These are phyloP conservation scores for Hypomyces perniciosus DNA, from an alignment of 2,329 filamentous ascomycete genomes.

Conservation along the genomic window DNA sequence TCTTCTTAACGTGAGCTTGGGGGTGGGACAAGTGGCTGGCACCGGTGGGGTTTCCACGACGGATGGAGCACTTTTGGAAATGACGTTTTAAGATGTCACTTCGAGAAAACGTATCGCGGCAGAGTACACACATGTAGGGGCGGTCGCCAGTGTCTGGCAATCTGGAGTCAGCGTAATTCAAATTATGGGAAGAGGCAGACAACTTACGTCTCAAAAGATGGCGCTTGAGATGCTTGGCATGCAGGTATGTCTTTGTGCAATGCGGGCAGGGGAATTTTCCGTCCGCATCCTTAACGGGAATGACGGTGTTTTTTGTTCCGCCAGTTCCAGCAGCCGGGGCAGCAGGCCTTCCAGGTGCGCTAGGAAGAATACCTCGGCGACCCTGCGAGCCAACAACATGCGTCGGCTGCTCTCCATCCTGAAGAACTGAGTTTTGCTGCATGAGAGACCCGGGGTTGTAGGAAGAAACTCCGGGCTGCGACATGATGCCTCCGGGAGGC, in stretches of 20 bases:
- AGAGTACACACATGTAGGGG: slow-evolving; percentile 96
- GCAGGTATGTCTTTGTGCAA: slow-evolving; percentile 96
- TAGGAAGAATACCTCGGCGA: slow-evolving; percentile 83
- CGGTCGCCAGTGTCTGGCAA: slow-evolving; percentile 85
- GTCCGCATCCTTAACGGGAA: slow-evolving; percentile 91
- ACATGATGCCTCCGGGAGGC: slow-evolving; percentile 60
- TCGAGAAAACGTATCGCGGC: slow-evolving; percentile 94
- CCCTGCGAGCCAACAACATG: slow-evolving; percentile 96
- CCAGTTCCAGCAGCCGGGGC: slow-evolving; percentile 65
- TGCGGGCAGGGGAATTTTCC: slow-evolving; percentile 98
- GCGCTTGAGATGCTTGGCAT: slow-evolving; percentile 95
- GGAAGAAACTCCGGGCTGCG: slow-evolving; percentile 50
- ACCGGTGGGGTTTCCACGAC: slow-evolving; percentile 90
- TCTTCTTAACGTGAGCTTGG: slow-evolving; percentile 81
- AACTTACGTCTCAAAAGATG: slow-evolving; percentile 92
- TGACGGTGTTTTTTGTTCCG: slow-evolving; percentile 70
- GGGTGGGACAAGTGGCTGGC: slow-evolving; percentile 92
- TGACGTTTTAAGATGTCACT: slow-evolving; percentile 98
- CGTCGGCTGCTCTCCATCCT: slow-evolving; percentile 62
- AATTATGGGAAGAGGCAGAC: background rate
- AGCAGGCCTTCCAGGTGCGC: slow-evolving; percentile 77
- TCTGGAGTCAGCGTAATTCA: slow-evolving; percentile 28
- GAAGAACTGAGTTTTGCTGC: slow-evolving; percentile 49
- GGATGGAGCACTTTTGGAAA: slow-evolving; percentile 97
- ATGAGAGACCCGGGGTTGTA: slow-evolving; percentile 55